Percentiles rank a stretch among this genome's conserved stretches.
Evolutionary conservation across 768 basidiomycete genomes (phyloP).

Genomic region (Cystofilobasidium capitatum): DNA sequence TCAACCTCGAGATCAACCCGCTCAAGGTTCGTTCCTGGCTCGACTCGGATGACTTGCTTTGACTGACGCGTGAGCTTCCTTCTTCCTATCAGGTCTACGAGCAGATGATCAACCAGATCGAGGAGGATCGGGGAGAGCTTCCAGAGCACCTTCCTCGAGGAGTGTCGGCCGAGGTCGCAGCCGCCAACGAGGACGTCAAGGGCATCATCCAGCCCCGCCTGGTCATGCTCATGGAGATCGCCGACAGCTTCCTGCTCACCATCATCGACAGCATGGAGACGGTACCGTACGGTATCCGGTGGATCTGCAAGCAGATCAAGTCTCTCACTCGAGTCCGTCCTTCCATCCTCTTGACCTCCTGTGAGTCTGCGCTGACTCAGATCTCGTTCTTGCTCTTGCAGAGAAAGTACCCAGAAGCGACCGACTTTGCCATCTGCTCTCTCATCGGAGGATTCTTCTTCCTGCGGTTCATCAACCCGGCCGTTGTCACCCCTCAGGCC

Average conservation of each 20-base stretch:
- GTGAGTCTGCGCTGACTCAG: neutral
- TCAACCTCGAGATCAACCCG: slow-evolving; percentile 98
- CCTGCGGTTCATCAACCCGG: slow-evolving; percentile 98
- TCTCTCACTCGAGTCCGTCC: slow-evolving; percentile 74
- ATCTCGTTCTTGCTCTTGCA: slow-evolving; percentile 36
- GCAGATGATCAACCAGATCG: slow-evolving; percentile 98
- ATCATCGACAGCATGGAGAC: slow-evolving; percentile 98
- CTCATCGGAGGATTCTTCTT: slow-evolving; percentile 99
- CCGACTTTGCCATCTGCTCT: slow-evolving; percentile 95
- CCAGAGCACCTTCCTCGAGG: slow-evolving; percentile 86
- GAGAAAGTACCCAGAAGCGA: slow-evolving; percentile 98
- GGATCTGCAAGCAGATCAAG: slow-evolving; percentile 99
- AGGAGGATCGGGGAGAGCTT: slow-evolving; percentile 87
- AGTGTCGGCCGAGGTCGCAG: slow-evolving; percentile 86
- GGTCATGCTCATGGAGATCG: slow-evolving; percentile 99
- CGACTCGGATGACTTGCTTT: neutral
- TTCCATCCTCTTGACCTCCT: neutral
- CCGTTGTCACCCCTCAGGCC: slow-evolving; percentile 96
- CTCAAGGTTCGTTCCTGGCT: slow-evolving; percentile 58
- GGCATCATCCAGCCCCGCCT: slow-evolving; percentile 94
- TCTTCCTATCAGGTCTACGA: slow-evolving; percentile 71
- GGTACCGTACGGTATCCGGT: slow-evolving; percentile 96
- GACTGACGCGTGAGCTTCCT: neutral
- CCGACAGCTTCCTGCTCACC: slow-evolving; percentile 90
- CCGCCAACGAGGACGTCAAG: slow-evolving; percentile 89